phyloP scores from a whole-genome alignment of 2,329 filamentous ascomycete genomes.

The Chrysosporium queenslandicum region DNA sequence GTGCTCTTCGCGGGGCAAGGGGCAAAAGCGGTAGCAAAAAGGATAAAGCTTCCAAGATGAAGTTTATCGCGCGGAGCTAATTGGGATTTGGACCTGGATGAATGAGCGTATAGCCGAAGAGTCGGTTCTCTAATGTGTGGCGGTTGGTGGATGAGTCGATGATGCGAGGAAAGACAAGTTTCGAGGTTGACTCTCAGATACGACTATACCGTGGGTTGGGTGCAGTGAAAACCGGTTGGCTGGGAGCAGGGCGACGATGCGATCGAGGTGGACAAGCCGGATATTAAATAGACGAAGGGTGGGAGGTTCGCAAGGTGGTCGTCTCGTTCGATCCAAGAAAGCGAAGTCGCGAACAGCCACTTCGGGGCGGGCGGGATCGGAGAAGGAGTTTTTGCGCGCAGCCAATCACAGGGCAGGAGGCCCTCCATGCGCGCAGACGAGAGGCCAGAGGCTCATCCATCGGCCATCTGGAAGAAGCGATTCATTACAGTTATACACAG shows the following conservation, averaged over 20 bases:
- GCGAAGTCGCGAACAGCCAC: neutral
- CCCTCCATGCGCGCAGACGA: conserved; percentile 32
- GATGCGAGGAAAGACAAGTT: neutral
- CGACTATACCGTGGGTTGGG: neutral
- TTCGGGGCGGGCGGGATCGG: conserved; percentile 8
- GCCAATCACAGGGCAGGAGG: conserved; percentile 29
- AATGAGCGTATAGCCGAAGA: neutral
- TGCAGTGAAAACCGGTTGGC: neutral
- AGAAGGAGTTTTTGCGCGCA: conserved; percentile 12
- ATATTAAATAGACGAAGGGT: neutral
- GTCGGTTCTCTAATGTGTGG: neutral
- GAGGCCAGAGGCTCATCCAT: conserved; percentile 19
- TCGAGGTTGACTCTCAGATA: neutral
- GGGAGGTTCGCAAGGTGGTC: neutral
- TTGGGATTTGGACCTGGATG: too few species aligned
- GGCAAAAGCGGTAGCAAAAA: neutral
- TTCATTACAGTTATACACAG: too few species aligned
- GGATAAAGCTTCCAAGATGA: neutral
- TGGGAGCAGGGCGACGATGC: neutral
- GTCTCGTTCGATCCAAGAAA: conserved; percentile 1
- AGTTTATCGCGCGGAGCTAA: neutral
- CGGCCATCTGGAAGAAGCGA: neutral
- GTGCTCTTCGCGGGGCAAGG: conserved; percentile 4
- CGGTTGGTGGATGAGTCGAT: neutral
- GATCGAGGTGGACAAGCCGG: neutral